These are phyloP conservation scores for Gautieria morchelliformis DNA, from an alignment of 768 basidiomycete species.

Conservation along the genomic window DNA sequence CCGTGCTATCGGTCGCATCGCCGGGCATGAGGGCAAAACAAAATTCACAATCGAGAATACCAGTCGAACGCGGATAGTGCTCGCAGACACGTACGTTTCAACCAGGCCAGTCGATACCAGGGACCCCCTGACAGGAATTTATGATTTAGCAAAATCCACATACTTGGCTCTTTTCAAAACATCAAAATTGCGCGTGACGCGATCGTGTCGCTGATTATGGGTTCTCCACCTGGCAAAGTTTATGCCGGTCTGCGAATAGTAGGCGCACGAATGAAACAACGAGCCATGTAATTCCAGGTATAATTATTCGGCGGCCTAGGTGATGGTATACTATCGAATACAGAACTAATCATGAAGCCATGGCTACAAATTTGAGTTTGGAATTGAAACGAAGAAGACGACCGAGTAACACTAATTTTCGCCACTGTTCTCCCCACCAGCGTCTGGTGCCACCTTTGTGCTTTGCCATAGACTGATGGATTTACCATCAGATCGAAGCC, in stretches of 20 bases:
- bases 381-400: background rate
- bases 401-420: background rate
- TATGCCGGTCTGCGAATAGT: conserved; percentile 88
- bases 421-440: background rate
- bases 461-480: background rate
- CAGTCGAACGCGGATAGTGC: conserved; percentile 92
- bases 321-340: background rate
- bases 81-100: conserved; percentile 83
- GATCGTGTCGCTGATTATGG: conserved; percentile 88
- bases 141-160: conserved; percentile 83
- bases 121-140: conserved; percentile 6
- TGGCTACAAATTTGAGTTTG: background rate
- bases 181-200: conserved; percentile 97
- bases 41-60: conserved; percentile 99
- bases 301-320: background rate
- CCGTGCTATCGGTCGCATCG: conserved; percentile 99
- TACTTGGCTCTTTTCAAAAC: conserved; percentile 97
- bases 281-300: conserved; percentile 47
- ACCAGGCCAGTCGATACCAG: conserved; percentile 5
- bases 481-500: background rate
- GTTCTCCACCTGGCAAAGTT: conserved; percentile 91
- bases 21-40: conserved; percentile 97
- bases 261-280: conserved; percentile 87
- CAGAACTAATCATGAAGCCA: background rate
- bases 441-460: background rate